Base-by-base conservation (phyloP, 805 yeast species). In the Yarrowia deformans region DNA sequence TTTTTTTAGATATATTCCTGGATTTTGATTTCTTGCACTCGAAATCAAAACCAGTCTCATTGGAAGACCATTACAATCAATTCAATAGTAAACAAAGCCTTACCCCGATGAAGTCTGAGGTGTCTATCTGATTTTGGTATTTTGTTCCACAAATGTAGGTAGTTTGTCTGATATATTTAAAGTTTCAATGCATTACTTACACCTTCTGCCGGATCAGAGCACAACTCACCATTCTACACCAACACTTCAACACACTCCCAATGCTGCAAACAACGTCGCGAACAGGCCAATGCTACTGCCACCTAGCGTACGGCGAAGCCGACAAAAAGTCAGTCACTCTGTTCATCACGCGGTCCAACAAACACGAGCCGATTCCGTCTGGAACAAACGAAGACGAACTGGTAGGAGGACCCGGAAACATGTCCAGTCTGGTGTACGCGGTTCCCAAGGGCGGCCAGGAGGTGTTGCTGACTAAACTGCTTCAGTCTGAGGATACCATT, bases 271-370 rank as follows among this genome's bases (percentile, higher is more conserved):
- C 66, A 5, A 60, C 66, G 13, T 60, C 66, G 2, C 18, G 66
- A 60, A 43, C 39, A 32, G 66, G 66, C 8, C 66, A 60, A 18
- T 13, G 68, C 29, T 63, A 48, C 56, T 63, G 68, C 56, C 68
- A 63, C 12, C 32, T 63, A 37, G 56, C 68, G 7, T 63, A 39
- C 32, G 68, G 68, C 7, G 8, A n/a, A n/a, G 68, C 32, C 2
- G 56, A 63, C 37, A 63, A 63, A 16, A 63, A 49, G 18, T 63
- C 68, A 1, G 68, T 49, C 23, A 48, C 68, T 9, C 18, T 63
- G 39, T 63, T 63, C 56, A 63, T 63, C 68, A 48, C 68, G 7
- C 56, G 68, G n/a, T 63, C 68, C 35, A 39, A 63, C 45, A 46
- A 63, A n/a, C 56, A 48, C 56, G 56, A 48, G 18, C 39, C 68